Conservation (phyloP, 305 asterid species). For the Solanum chacoense region DNA sequence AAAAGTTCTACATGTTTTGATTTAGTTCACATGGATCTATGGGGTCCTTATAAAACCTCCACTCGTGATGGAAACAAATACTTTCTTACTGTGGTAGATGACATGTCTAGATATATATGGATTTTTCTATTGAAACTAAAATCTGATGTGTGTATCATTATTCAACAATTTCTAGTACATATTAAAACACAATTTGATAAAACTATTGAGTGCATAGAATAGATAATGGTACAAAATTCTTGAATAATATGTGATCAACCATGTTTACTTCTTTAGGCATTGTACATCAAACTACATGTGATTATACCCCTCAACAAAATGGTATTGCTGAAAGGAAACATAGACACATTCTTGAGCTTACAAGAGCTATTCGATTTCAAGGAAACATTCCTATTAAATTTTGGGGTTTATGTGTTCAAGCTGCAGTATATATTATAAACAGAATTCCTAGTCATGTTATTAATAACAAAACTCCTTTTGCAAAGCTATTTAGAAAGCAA, state of each 20-base stretch:
- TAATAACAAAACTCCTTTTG: neutral
- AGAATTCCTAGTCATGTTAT: neutral
- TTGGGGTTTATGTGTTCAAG: neutral
- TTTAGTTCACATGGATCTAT: neutral
- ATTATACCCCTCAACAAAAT: neutral
- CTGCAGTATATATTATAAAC: too few species aligned
- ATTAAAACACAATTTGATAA: neutral
- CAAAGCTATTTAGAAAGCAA: neutral
- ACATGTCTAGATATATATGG: neutral
- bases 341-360: neutral
- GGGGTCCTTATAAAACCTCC: neutral
- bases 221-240: neutral
- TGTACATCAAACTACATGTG: neutral
- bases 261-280: neutral
- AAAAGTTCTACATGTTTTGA: too few species aligned
- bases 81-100: neutral
- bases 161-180: neutral
- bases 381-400: neutral
- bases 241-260: neutral
- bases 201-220: neutral
- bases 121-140: neutral
- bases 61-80: neutral
- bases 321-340: neutral
- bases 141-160: neutral
- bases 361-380: neutral